Evolutionary conservation across 768 basidiomycete genomes (phyloP).

Genomic region (Collybia sordida): DNA sequence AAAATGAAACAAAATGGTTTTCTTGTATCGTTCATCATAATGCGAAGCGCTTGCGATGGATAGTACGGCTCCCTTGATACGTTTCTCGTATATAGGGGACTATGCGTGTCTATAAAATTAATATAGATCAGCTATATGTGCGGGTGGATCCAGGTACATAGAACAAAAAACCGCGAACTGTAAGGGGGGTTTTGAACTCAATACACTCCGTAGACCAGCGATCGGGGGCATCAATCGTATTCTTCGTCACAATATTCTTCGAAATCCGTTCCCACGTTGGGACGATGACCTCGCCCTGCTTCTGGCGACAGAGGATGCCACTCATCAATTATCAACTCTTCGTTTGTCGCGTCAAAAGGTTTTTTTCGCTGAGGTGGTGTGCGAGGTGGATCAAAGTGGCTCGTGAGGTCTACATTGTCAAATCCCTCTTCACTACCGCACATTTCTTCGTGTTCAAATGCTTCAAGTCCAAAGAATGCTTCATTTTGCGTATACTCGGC

Average conservation of each 20-base stretch:
- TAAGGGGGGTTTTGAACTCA: too few species aligned
- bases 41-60: too few species aligned
- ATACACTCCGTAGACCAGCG: neutral
- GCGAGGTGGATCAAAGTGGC: neutral
- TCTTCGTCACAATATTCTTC: conserved; percentile 43
- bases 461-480: conserved; percentile 12
- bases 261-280: conserved; percentile 18
- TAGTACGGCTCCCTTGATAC: too few species aligned
- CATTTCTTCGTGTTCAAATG: conserved; percentile 11
- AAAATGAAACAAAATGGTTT: too few species aligned
- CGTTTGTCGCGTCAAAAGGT: neutral
- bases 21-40: too few species aligned
- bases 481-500: conserved; percentile 5
- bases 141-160: too few species aligned
- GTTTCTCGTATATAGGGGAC: too few species aligned
- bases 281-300: neutral
- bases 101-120: too few species aligned
- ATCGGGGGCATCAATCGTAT: conserved; percentile 28
- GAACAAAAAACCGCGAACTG: neutral
- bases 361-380: neutral
- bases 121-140: too few species aligned
- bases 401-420: neutral
- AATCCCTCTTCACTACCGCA: conserved; percentile 15
- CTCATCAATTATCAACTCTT: conserved; percentile 14
- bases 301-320: conserved; percentile 24